phyloP scores from a whole-genome alignment of 768 basidiomycete genomes.

The Pulveroboletus sp. region DNA sequence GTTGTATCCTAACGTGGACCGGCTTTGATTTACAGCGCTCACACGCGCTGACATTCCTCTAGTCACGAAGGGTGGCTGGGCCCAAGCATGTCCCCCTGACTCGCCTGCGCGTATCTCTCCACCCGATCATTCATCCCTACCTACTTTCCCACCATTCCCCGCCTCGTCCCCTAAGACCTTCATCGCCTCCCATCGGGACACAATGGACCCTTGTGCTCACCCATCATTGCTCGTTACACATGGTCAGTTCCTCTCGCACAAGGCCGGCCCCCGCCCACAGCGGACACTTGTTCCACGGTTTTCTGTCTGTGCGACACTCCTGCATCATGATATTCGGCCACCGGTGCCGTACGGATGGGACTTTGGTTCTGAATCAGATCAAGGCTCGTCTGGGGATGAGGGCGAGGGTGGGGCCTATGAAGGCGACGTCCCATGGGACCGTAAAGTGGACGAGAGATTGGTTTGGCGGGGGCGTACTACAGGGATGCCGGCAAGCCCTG shows the following conservation, averaged over 20 bases:
- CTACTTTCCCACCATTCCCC: not conserved
- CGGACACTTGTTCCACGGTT: slow-evolving; percentile 47
- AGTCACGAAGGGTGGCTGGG: slow-evolving; percentile 24
- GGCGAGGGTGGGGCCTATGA: slow-evolving; percentile 16
- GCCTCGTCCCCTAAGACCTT: slow-evolving; percentile 23
- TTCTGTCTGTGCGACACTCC: slow-evolving; percentile 43
- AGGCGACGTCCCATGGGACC: slow-evolving; percentile 58
- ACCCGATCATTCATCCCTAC: slow-evolving; percentile 25
- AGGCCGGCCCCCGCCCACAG: slow-evolving; percentile 44
- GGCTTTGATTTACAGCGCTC: slow-evolving; percentile 24
- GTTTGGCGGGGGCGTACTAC: slow-evolving; percentile 77
- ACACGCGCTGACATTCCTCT: slow-evolving; percentile 32
- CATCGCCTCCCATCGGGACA: slow-evolving; percentile 32
- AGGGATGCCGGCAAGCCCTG: slow-evolving; percentile 46
- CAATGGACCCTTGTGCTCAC: slow-evolving; percentile 38
- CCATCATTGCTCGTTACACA: slow-evolving; percentile 38
- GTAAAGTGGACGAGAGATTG: slow-evolving; percentile 56
- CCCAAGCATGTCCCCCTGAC: slow-evolving; percentile 16
- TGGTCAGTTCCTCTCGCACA: slow-evolving; percentile 49
- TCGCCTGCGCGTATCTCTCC: slow-evolving; percentile 28
- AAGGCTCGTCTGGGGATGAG: slow-evolving; percentile 13
- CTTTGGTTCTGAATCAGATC: slow-evolving; percentile 31
- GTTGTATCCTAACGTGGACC: not conserved
- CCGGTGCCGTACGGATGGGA: slow-evolving; percentile 47
- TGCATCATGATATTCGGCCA: slow-evolving; percentile 56